Percentiles rank a stretch among this genome's conserved stretches.
Evolutionary conservation across 2,329 filamentous ascomycete genomes (phyloP).

Genomic region (Sclerotinia sclerotiorum): DNA sequence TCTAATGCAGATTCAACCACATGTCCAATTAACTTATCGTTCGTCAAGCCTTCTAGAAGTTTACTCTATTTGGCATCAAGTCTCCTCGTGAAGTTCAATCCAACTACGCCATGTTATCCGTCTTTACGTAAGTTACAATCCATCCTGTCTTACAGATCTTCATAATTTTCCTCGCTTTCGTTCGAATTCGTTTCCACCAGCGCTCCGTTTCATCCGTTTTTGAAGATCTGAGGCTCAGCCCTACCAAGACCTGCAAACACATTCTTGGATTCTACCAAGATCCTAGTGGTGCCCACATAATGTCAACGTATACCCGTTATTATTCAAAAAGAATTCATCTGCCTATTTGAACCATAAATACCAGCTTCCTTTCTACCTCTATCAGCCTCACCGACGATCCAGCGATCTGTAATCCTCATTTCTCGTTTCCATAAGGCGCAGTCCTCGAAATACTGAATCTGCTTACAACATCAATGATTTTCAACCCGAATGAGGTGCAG

Average conservation of each 20-base stretch:
- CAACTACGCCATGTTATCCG: neutral
- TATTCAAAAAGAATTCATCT: neutral
- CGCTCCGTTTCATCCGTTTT: neutral
- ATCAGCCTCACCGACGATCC: neutral
- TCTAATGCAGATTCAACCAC: too few relatives aligned
- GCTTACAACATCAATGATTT: neutral
- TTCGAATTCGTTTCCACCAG: neutral
- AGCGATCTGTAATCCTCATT: neutral
- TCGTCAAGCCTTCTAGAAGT: conserved; percentile 4
- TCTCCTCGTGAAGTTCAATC: too few relatives aligned
- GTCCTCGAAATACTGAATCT: neutral
- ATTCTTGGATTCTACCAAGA: neutral
- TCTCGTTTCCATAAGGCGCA: neutral
- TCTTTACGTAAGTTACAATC: conserved; percentile 12
- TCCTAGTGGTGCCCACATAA: neutral
- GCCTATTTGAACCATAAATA: neutral
- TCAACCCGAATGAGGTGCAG: neutral
- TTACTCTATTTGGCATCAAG: neutral
- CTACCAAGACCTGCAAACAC: neutral
- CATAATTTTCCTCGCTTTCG: neutral
- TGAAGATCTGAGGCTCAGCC: conserved; percentile 9
- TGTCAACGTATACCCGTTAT: neutral
- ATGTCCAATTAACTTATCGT: neutral
- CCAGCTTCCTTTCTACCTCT: neutral
- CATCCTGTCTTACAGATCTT: neutral